Evolutionary conservation across 441 rosid species (phyloP).

Genomic region (Croton setiger): DNA sequence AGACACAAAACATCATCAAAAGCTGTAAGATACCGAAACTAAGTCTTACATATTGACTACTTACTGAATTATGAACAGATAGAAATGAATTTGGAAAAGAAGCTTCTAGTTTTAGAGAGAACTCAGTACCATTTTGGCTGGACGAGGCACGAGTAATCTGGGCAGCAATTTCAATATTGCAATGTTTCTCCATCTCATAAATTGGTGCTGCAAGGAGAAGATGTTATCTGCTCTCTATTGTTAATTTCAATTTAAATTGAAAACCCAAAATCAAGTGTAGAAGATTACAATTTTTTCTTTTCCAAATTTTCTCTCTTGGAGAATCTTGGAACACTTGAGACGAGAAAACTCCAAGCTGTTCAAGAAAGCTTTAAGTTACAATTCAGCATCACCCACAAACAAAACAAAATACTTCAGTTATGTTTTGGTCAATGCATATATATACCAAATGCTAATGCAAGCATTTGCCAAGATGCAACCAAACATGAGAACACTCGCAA

Average conservation of each 20-base stretch:
- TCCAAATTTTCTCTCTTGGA: constrained; percentile 70
- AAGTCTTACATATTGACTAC: not conserved
- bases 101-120: constrained; percentile 17
- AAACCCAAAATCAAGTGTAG: constrained; percentile 20
- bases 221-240: constrained; percentile 16
- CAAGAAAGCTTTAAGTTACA: constrained; percentile 24
- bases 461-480: not conserved
- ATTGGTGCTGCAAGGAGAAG: constrained; percentile 66
- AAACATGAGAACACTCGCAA: not conserved
- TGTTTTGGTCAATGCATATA: constrained; percentile 9
- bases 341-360: constrained; percentile 96
- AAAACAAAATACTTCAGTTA: not conserved
- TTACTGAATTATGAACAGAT: not conserved
- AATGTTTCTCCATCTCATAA: constrained; percentile 94
- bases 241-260: constrained; percentile 15
- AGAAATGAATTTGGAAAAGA: not conserved
- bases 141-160: constrained; percentile 61
- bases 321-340: constrained; percentile 96
- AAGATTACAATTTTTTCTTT: constrained; percentile 67
- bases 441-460: not conserved
- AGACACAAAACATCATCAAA: not conserved
- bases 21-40: not conserved
- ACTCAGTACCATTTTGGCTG: constrained; percentile 50
- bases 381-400: constrained; percentile 14
- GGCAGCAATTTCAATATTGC: constrained; percentile 92